Evolutionary conservation across 192 early-diverging fungal species (phyloP), one percentile per base, ranked within the genome.

Genomic region (Podila epigama): DNA sequence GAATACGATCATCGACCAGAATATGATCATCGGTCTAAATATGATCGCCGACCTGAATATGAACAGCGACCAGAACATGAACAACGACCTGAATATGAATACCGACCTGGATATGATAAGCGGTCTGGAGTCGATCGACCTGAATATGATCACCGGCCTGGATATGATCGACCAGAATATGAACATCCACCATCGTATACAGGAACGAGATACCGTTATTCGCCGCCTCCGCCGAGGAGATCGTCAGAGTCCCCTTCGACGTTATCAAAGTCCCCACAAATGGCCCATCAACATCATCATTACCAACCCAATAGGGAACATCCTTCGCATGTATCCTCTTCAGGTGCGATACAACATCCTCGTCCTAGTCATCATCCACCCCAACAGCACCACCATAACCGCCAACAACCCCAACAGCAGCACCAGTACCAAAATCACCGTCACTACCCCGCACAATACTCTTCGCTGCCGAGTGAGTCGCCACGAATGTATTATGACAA

Each of bases 391-490:
- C 58, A 60, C 36, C 5, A 28, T n/a, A 11, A 15, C 4, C 36
- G 28, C 10, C 22, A 7, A 4, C 50, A 33, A 10, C 13, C 33
- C 12, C 20, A 5, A 13, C 61, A 63, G 22, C 61, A 58, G 12
- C 56, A 58, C 5, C 66, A 33, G 8, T 51, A 29, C 13, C 61
- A 31, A 25, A 42, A 18, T 25, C 60, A 56, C 12, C 60, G 34
- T 4, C 42, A 36, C 25, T 52, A 58, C 25, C 57, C 31, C 1
- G 13, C 35, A n/a, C n/a, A n/a, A n/a, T n/a, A n/a, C n/a, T n/a
- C n/a, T n/a, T n/a, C n/a, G n/a, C n/a, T n/a, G n/a, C n/a, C n/a
- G n/a, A n/a, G n/a, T n/a, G n/a, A n/a, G n/a, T n/a, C n/a, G n/a
- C n/a, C n/a, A n/a, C n/a, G n/a, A n/a, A n/a, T n/a, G 34, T 42